Evolutionary conservation across 1,284 basidiomycete species (phyloP), one percentile per base, ranked within the genome.

Genomic region (Ceratobasidium sp.): DNA sequence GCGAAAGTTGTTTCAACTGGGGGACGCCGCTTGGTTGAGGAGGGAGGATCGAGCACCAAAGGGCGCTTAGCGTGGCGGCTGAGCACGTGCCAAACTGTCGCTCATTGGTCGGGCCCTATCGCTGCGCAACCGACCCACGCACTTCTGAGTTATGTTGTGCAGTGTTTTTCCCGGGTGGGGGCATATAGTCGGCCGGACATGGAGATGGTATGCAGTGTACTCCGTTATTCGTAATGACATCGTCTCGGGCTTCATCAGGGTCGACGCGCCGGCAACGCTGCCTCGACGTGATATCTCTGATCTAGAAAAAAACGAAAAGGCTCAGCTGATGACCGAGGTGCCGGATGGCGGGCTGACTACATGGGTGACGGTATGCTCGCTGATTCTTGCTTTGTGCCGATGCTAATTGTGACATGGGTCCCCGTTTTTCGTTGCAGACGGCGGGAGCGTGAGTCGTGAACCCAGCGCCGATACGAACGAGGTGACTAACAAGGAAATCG

Each of bases 291-390:
- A 39, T n/a, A 34, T 58, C 14, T 30, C 52, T 9, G 65, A 57
- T 32, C 28, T 43, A 14, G 65, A 69, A 69, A 69, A 69, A 34
- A 36, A 53, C 10, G 9, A 32, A 18, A 34, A 23, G 0, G 39
- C 21, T 53, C 52, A 67, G 36, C 28, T 30, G 9, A 26, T 26
- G 5, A 43, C 41, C n/a, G 52, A 69, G 36, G 55, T 69, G 21
- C 69, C 69, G 5, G 69, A 71, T 60, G 69, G 69, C 39, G 69
- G 69, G 18, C n/a, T 36, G 32, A 30, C 46, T 21, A 57, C 69
- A 16, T 71, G 69, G 69, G 32, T 28, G 9, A 69, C 65, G 41
- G 53, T 46, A 30, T 30, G 53, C 46, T 3, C 1, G 2, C n/a
- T 41, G 34, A 3, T 41, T 41, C 21, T 21, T 52, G 23, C 16